Evolutionary conservation across 2,329 filamentous ascomycete species (phyloP).

Genomic region (Fusarium sp.): DNA sequence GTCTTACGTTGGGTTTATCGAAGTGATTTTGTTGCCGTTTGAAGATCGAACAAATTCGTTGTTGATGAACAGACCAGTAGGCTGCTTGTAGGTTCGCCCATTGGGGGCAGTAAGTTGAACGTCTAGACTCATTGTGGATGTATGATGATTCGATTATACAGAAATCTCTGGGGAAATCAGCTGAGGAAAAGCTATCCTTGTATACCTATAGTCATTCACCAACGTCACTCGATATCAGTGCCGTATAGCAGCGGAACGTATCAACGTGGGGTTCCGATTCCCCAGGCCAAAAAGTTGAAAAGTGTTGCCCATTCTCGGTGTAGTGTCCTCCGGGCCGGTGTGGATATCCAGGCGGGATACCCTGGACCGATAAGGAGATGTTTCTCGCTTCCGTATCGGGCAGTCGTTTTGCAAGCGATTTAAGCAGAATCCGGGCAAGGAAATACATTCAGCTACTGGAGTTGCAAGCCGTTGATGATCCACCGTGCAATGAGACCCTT

Average conservation of each 20-base stretch:
- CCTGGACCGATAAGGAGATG: constrained; percentile 2
- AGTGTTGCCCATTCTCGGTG: constrained; percentile 6
- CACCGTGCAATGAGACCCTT: background rate
- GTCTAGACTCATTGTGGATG: constrained; percentile 31
- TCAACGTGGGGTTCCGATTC: background rate
- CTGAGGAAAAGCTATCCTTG: constrained; percentile 13
- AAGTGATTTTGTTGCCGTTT: constrained; percentile 64
- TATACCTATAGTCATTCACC: background rate
- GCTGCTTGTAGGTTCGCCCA: constrained; percentile 72
- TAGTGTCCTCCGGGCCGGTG: constrained; percentile 14
- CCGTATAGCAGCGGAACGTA: background rate
- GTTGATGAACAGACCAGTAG: constrained; percentile 79
- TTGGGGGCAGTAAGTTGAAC: constrained; percentile 58
- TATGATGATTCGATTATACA: background rate
- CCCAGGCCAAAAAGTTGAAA: background rate
- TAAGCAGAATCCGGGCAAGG: background rate
- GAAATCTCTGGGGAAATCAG: background rate
- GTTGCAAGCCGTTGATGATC: background rate
- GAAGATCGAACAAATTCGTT: constrained; percentile 66
- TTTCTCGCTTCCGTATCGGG: constrained; percentile 11
- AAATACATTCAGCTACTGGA: background rate
- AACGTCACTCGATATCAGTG: background rate
- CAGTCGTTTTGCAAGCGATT: constrained; percentile 15
- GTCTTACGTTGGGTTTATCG: constrained; percentile 63
- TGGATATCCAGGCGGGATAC: background rate